Conservation (phyloP, 768 basidiomycete genomes). For the Leccinum disarticulatum region DNA sequence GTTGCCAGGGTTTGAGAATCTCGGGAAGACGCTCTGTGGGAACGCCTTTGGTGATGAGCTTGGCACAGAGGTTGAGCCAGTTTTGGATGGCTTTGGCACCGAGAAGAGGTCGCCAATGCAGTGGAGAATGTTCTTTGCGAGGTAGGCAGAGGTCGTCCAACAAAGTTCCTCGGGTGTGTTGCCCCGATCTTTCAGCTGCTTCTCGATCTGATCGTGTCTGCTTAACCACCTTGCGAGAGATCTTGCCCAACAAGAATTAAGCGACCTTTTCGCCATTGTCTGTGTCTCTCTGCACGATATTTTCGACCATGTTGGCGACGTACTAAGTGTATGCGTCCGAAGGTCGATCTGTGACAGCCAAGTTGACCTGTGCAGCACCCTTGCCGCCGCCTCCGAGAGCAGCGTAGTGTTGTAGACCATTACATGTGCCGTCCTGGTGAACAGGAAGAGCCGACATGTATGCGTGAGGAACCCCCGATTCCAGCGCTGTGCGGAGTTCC, state of each 20-base stretch:
- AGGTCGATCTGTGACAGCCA: slow-evolving; percentile 79
- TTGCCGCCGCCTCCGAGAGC: slow-evolving; percentile 90
- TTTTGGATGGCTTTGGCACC: slow-evolving; percentile 88
- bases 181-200: slow-evolving; percentile 74
- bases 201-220: slow-evolving; percentile 99
- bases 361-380: slow-evolving; percentile 92
- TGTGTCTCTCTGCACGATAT: slow-evolving; percentile 56
- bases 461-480: slow-evolving; percentile 58
- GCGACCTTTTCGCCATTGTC: slow-evolving; percentile 54
- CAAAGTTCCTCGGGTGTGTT: slow-evolving; percentile 72
- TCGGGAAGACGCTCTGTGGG: slow-evolving; percentile 65
- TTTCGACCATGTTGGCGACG: slow-evolving; percentile 85
- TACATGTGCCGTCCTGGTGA: slow-evolving; percentile 98
- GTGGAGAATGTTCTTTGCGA: slow-evolving; percentile 73
- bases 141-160: slow-evolving; percentile 73
- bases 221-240: slow-evolving; percentile 94
- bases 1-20: slow-evolving; percentile 30
- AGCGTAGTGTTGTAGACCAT: slow-evolving; percentile 97
- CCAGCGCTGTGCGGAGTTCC: slow-evolving; percentile 80
- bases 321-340: slow-evolving; percentile 96
- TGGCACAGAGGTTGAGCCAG: slow-evolving; percentile 84
- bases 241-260: slow-evolving; percentile 64
- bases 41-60: slow-evolving; percentile 84
- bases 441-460: slow-evolving; percentile 78
- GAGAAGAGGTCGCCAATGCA: slow-evolving; percentile 92